Conservation (phyloP, 202 grass and related monocot species). For the Elaeis oleifera region DNA sequence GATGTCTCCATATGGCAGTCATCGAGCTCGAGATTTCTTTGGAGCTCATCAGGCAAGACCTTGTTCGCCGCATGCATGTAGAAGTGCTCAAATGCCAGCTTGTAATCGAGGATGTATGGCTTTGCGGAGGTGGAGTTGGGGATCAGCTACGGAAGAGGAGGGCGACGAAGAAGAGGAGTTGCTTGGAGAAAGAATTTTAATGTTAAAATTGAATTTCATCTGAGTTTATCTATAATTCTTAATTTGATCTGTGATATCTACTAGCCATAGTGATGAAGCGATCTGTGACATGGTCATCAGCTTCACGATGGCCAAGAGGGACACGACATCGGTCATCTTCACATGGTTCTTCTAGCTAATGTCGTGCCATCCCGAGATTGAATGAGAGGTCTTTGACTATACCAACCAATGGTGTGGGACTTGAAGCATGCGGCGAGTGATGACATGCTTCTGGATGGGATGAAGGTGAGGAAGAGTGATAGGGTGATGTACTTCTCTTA, state of each 20-base stretch:
- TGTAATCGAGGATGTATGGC: conserved; percentile 95
- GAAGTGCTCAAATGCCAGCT: conserved; percentile 97
- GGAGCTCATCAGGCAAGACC: conserved; percentile 87
- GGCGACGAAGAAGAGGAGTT: conserved; percentile 27
- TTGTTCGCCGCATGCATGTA: conserved; percentile 94
- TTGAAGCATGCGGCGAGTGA: conserved; percentile 52
- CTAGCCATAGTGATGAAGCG: conserved; percentile 51
- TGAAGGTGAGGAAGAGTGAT: conserved; percentile 43
- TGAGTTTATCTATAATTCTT: no score
- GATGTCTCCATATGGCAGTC: conserved; percentile 69
- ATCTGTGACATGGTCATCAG: conserved; percentile 94
- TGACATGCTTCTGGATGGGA: conserved; percentile 80
- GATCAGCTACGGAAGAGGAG: conserved; percentile 84
- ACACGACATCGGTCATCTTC: conserved; percentile 77
- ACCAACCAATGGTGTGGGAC: conserved; percentile 86
- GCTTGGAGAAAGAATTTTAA: conserved; percentile 18
- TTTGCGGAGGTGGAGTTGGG: conserved; percentile 34
- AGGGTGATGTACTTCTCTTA: conserved; percentile 88
- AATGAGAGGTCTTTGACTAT: conserved; percentile 48
- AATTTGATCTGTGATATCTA: conserved; percentile 73
- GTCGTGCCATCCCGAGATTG: conserved; percentile 44
- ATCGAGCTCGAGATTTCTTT: conserved; percentile 65
- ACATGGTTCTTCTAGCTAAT: conserved; percentile 96
- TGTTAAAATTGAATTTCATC: no score
- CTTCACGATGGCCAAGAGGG: conserved; percentile 76